These are phyloP conservation scores for Komagataella ulmi DNA, from an alignment of 805 yeast genomes.

Conservation along the genomic window DNA sequence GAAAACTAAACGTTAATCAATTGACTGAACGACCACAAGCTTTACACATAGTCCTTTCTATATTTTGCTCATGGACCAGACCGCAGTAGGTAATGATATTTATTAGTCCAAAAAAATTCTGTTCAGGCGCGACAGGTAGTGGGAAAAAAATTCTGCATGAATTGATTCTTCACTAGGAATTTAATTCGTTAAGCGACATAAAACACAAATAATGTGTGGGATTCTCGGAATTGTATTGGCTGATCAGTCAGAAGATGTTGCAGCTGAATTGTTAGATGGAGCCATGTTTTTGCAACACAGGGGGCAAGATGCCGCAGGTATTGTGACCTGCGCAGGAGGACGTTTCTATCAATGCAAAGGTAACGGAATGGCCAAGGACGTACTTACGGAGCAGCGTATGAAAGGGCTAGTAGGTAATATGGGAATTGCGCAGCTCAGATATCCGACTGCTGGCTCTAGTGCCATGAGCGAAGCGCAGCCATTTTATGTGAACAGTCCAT, in stretches of 20 bases:
- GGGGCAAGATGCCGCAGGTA: conserved; percentile 99
- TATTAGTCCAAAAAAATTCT: no score
- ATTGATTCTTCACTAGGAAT: not conserved
- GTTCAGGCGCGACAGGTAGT: not conserved
- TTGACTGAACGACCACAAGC: no score
- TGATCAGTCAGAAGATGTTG: conserved; percentile 58
- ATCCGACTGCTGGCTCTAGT: conserved; percentile 95
- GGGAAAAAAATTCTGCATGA: not conserved
- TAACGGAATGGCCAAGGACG: conserved; percentile 97
- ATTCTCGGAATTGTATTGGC: conserved; percentile 80
- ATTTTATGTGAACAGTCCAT: conserved; percentile 93
- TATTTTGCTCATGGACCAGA: no score
- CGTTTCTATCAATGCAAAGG: conserved; percentile 96
- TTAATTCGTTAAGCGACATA: not conserved
- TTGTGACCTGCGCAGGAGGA: conserved; percentile 91
- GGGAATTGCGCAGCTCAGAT: conserved; percentile 92
- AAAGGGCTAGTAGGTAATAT: conserved; percentile 74
- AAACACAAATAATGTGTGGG: conserved; percentile 65
- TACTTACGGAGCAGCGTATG: conserved; percentile 77
- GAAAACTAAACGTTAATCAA: no score
- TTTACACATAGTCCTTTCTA: no score
- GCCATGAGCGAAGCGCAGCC: conserved; percentile 98
- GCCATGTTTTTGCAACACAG: conserved; percentile 89
- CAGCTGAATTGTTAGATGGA: conserved; percentile 87
- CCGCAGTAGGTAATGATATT: no score